Conservation (phyloP, 257 asterid genomes). For the Forsythia suspensa region DNA sequence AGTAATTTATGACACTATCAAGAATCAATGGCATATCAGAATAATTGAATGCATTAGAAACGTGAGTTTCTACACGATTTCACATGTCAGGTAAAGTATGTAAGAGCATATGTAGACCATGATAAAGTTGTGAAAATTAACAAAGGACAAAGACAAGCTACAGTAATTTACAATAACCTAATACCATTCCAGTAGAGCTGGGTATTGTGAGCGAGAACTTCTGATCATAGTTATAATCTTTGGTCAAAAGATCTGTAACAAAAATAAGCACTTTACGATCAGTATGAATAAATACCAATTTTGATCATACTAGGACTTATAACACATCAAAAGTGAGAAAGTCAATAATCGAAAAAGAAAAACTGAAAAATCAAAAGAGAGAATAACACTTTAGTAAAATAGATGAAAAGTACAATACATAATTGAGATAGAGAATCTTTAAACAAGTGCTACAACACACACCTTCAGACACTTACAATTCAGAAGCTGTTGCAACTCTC, state of each 20-base stretch:
- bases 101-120: conserved; percentile 12
- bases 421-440: neutral
- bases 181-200: conserved; percentile 81
- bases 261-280: neutral
- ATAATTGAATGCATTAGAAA: conserved; percentile 1
- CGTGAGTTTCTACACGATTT: neutral
- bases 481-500: neutral
- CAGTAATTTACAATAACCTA: neutral
- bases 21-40: neutral
- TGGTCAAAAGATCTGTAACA: conserved; percentile 75
- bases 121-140: conserved; percentile 11
- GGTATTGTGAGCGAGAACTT: conserved; percentile 71
- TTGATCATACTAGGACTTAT: neutral
- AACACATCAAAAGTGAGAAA: neutral
- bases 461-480: neutral
- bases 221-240: conserved; percentile 85
- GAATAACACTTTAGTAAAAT: conserved; percentile 1
- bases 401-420: neutral
- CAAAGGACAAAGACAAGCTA: neutral
- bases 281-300: neutral
- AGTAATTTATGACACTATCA: neutral
- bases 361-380: neutral
- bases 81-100: conserved; percentile 6
- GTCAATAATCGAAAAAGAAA: neutral
- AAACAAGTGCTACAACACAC: conserved; percentile 1